Evolutionary conservation across 805 yeast genomes (phyloP), one percentile per base, ranked within the genome.

Genomic region (Wickerhamomyces chambardii): DNA sequence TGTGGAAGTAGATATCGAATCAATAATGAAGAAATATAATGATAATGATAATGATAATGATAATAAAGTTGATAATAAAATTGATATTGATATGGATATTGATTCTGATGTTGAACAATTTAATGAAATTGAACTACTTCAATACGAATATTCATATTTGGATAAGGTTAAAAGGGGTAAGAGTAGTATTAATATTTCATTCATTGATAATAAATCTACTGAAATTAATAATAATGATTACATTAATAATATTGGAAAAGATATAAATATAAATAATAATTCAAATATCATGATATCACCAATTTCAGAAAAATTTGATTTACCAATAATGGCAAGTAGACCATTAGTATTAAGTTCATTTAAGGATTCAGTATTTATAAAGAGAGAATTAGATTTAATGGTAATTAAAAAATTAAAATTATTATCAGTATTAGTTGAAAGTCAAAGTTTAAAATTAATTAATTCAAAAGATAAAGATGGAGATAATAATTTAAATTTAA

Each of bases 321-420:
- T n/a, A n/a, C n/a, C n/a, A n/a, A n/a, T n/a, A n/a, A n/a, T n/a
- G n/a, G n/a, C n/a, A n/a, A n/a, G n/a, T n/a, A n/a, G n/a, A 14
- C 42, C 62, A 21, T 54, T 68, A 3, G 50, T 66, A 3, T n/a
- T n/a, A n/a, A n/a, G n/a, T n/a, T 49, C 56, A 2, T 47, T 55
- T 28, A 56, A 55, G 29, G 65, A 66, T 42, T 55, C 56, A 0
- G 34, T 48, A 2, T 58, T 53, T 38, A 56, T 63, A 1, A 55
- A 56, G 39, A 48, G 63, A 28, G 55, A 61, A 36, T 56, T 63
- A 4, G 69, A 66, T 38, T 33, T 59, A 15, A 31, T 56, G 9
- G 44, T 62, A 4, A 39, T 57, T 10, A 36, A 46, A 6, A 41
- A 47, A 2, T 32, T 61, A 9, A 35, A 39, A n/a, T n/a, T n/a